A percentile compares a stretch with the other conserved stretches of the same genome.
Conservation (phyloP, 2,329 filamentous ascomycete species). For the Botrytis tulipae region DNA sequence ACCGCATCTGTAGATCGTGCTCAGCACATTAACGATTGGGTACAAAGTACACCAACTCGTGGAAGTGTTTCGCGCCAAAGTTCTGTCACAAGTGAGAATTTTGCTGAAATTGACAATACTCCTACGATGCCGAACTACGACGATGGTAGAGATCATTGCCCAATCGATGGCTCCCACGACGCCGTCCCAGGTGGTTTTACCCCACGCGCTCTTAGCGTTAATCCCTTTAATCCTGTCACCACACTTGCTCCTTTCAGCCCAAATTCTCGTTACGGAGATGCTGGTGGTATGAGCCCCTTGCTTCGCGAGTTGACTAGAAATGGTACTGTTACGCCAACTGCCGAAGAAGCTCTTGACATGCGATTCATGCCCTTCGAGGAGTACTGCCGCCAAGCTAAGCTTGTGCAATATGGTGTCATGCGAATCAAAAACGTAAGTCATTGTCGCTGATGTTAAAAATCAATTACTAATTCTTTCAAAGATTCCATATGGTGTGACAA, state of each 20-base stretch:
- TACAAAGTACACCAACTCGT: slow-evolving; percentile 23
- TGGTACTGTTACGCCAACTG: slow-evolving; percentile 29
- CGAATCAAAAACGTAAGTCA: slow-evolving; percentile 41
- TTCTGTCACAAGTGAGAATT: background rate
- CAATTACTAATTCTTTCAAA: slow-evolving; percentile 34
- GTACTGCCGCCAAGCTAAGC: slow-evolving; percentile 34
- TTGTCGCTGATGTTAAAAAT: slow-evolving; percentile 8
- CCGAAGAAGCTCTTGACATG: slow-evolving; percentile 34
- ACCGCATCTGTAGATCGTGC: slow-evolving; percentile 23
- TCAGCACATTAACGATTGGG: slow-evolving; percentile 26
- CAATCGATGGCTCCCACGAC: background rate
- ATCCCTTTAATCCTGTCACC: slow-evolving; percentile 21
- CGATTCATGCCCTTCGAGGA: slow-evolving; percentile 41
- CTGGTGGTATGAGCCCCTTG: slow-evolving; percentile 24
- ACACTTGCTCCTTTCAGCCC: slow-evolving; percentile 17
- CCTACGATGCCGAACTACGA: slow-evolving; percentile 12
- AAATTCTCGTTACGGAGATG: slow-evolving; percentile 8
- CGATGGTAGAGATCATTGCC: background rate
- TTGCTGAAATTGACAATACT: background rate
- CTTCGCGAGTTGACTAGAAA: slow-evolving; percentile 28
- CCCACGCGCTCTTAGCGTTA: slow-evolving; percentile 17
- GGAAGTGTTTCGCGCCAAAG: background rate
- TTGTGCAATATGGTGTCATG: slow-evolving; percentile 38
- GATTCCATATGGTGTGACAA: slow-evolving; percentile 56
- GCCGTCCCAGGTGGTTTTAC: background rate